These are phyloP conservation scores for Ambrosia trifida DNA, from an alignment of 129 eudicot genomes.

Conservation along the genomic window DNA sequence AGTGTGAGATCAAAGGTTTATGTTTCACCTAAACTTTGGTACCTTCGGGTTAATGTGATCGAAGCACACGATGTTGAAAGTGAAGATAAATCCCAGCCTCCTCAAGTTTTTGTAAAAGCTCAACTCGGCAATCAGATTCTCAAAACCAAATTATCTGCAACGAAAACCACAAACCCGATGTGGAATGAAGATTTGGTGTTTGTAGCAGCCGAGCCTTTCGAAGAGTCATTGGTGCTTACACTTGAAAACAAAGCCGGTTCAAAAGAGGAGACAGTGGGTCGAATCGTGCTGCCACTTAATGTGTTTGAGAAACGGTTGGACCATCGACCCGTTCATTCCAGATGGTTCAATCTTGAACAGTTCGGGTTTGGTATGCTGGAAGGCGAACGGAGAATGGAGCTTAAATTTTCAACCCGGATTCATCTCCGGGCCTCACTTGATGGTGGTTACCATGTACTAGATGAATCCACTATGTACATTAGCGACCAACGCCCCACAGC, in stretches of 20 bases:
- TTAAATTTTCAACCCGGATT: constrained; percentile 73
- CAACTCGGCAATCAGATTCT: constrained; percentile 73
- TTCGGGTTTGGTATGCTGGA: constrained; percentile 75
- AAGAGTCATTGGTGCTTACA: constrained; percentile 66
- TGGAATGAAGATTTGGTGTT: constrained; percentile 91
- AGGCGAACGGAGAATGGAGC: constrained; percentile 79
- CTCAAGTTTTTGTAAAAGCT: constrained; percentile 74
- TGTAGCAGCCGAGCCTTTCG: constrained; percentile 95
- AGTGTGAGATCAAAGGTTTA: constrained; percentile 86
- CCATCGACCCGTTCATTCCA: constrained; percentile 71
- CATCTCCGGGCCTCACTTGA: constrained; percentile 87
- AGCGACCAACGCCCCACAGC: constrained; percentile 93
- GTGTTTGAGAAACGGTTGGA: constrained; percentile 69
- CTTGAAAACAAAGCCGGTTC: constrained; percentile 58
- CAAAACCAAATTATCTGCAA: constrained; percentile 59
- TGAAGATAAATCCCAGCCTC: constrained; percentile 61
- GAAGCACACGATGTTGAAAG: constrained; percentile 92
- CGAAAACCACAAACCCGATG: constrained; percentile 57
- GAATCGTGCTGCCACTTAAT: constrained; percentile 48
- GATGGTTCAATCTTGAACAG: constrained; percentile 86
- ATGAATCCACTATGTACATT: constrained; percentile 86
- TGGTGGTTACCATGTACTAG: constrained; percentile 92
- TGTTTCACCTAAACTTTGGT: constrained; percentile 93
- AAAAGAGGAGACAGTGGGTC: constrained; percentile 78
- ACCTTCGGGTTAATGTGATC: constrained; percentile 78